Percentiles rank a stretch among this genome's conserved stretches.
Evolutionary conservation across 176 grass and related monocot species (phyloP).

Genomic region (Avena atlantica): DNA sequence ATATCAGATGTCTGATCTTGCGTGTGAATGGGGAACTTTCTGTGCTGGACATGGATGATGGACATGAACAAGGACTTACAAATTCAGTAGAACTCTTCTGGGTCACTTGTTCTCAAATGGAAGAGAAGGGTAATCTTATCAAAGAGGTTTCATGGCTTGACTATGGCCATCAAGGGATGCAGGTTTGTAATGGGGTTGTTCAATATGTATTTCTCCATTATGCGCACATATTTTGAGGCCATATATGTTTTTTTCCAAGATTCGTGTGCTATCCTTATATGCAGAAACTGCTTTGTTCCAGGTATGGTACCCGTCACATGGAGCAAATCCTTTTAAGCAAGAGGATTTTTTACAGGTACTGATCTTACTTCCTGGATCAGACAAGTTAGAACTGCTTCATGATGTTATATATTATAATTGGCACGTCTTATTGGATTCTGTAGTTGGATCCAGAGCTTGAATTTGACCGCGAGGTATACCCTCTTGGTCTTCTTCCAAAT

Average conservation of each 20-base stretch:
- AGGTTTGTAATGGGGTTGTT: slow-evolving; percentile 63
- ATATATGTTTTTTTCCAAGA: not conserved
- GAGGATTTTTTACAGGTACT: slow-evolving; percentile 97
- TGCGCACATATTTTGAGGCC: not conserved
- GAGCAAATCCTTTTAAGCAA: slow-evolving; percentile 88
- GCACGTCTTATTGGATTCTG: slow-evolving; percentile 53
- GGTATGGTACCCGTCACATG: slow-evolving; percentile 97
- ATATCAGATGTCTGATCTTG: slow-evolving; percentile 88
- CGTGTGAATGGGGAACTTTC: slow-evolving; percentile 96
- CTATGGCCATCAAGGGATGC: slow-evolving; percentile 97
- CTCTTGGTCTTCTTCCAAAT: slow-evolving; percentile 97
- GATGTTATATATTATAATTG: slow-evolving; percentile 28
- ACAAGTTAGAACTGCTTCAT: not conserved
- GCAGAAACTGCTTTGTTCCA: slow-evolving; percentile 50
- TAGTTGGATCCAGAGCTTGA: slow-evolving; percentile 99
- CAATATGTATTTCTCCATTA: not conserved
- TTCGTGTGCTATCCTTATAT: slow-evolving; percentile 20
- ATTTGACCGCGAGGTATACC: slow-evolving; percentile 97
- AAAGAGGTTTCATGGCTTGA: slow-evolving; percentile 99
- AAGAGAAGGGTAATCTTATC: slow-evolving; percentile 92
- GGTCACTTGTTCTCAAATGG: slow-evolving; percentile 85
- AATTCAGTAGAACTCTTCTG: slow-evolving; percentile 95
- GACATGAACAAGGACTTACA: slow-evolving; percentile 87
- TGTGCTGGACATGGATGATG: slow-evolving; percentile 94
- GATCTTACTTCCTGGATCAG: slow-evolving; percentile 21